Conservation (phyloP, 257 asterid genomes). For the Penstemon newberryi region DNA sequence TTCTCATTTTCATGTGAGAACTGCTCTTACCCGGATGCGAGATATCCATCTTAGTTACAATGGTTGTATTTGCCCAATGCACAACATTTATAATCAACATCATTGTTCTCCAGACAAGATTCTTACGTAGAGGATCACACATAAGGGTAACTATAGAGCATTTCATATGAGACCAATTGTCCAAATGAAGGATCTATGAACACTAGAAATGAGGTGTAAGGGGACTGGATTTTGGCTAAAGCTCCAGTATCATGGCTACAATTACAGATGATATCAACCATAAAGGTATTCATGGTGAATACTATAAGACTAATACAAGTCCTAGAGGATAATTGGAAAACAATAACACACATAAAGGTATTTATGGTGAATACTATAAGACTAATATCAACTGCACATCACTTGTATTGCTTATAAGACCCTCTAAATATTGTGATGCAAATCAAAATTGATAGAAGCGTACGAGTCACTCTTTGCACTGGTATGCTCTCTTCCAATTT, state of each 20-base stretch:
- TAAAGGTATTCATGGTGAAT: not conserved
- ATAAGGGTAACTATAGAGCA: too few relatives aligned
- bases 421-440: not conserved
- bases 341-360: not conserved
- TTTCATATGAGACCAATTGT: too few relatives aligned
- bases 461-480: not conserved
- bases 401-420: not conserved
- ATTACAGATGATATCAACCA: not conserved
- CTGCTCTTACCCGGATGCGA: too few relatives aligned
- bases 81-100: too few relatives aligned
- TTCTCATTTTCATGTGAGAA: too few relatives aligned
- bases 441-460: not conserved
- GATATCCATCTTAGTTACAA: too few relatives aligned
- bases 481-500: not conserved
- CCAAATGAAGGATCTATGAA: not conserved
- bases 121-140: too few relatives aligned
- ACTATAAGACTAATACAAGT: not conserved
- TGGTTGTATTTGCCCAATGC: too few relatives aligned
- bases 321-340: not conserved
- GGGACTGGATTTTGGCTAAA: not conserved
- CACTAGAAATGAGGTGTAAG: not conserved
- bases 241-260: not conserved
- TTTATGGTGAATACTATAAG: too few relatives aligned
- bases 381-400: conserved; percentile 4
- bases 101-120: too few relatives aligned